A percentile compares a stretch with the other conserved stretches of the same genome.
Evolutionary conservation across 352 stramenopile genomes (phyloP).

Genomic region (Globisporangium megalacanthum): DNA sequence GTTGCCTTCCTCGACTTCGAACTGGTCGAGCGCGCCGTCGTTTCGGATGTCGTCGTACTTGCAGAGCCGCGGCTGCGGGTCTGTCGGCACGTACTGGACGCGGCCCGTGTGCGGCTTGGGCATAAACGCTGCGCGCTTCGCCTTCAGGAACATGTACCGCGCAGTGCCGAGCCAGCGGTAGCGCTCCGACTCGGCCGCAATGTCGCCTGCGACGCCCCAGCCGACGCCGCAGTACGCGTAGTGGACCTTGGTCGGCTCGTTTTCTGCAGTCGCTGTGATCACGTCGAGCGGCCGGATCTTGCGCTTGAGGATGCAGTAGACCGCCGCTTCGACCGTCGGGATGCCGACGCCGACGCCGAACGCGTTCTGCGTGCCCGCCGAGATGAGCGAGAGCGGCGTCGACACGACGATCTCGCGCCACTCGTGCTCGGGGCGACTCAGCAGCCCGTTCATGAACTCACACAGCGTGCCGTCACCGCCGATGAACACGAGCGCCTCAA

Average conservation of each 20-base stretch:
- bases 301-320: slow-evolving; percentile 78
- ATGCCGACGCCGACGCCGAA: slow-evolving; percentile 68
- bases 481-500: slow-evolving; percentile 75
- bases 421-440: slow-evolving; percentile 53
- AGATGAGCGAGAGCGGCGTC: slow-evolving; percentile 64
- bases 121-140: slow-evolving; percentile 51
- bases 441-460: slow-evolving; percentile 82
- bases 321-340: slow-evolving; percentile 49
- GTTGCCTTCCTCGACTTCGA: slow-evolving; percentile 69
- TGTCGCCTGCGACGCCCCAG: slow-evolving; percentile 67
- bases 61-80: slow-evolving; percentile 52
- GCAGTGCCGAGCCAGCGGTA: slow-evolving; percentile 62
- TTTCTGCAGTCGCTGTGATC: slow-evolving; percentile 45
- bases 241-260: slow-evolving; percentile 34
- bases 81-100: slow-evolving; percentile 70
- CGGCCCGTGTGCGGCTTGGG: slow-evolving; percentile 48
- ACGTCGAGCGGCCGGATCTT: slow-evolving; percentile 78
- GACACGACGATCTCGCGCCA: slow-evolving; percentile 70
- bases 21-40: slow-evolving; percentile 51
- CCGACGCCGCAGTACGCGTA: slow-evolving; percentile 74
- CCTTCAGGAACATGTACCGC: slow-evolving; percentile 66
- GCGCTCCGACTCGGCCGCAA: slow-evolving; percentile 65
- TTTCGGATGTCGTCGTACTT: slow-evolving; percentile 71
- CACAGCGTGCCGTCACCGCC: slow-evolving; percentile 76
- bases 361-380: slow-evolving; percentile 69